Evolutionary conservation across 495 filamentous ascomycete species (phyloP), one percentile per base, ranked within the genome.

Genomic region (Penicillium crystallinum): DNA sequence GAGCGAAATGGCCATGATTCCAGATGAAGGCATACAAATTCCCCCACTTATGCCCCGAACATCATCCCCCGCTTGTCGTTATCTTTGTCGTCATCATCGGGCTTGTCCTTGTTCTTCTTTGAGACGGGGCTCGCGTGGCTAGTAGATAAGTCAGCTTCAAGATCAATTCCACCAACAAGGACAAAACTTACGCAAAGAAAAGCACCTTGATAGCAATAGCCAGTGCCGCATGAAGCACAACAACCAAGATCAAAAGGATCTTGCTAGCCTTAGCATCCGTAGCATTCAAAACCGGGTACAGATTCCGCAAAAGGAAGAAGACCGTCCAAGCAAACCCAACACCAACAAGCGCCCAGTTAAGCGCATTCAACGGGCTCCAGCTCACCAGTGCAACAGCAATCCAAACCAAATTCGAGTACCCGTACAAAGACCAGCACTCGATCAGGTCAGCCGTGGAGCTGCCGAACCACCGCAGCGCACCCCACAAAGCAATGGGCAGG

Each of bases 321-420:
- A 87, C 90, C 14, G 86, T 91, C 59, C 91, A 72, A 7, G 80
- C 89, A 71, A 97, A 97, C 21, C 93, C 93, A 37, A 97, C 77
- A 30, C 78, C 89, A 7, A 96, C 91, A 73, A 97, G 95, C 34
- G 92, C 81, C 78, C 87, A 97, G 75, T 98, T 98, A 45, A 98
- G 80, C 46, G 88, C 80, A 11, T 79, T 81, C 58, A 96, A 70
- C 21, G 87, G 87, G 56, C 86, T 91, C 85, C 90, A 96, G 66
- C 85, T 87, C 49, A 96, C 87, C 48, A 97, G 74, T 19, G 93
- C 95, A 37, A 98, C 92, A 1, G 85, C 89, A 59, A 98, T 90
- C 93, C 93, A 98, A 46, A 97, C 87, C 59, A 97, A 72, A 73
- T 97, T 98, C 25, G 84, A 80, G 72, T 98, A 98, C 11, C 93